These are phyloP conservation scores for Termitomyces sp. DNA, from an alignment of 768 basidiomycete genomes.

Conservation along the genomic window DNA sequence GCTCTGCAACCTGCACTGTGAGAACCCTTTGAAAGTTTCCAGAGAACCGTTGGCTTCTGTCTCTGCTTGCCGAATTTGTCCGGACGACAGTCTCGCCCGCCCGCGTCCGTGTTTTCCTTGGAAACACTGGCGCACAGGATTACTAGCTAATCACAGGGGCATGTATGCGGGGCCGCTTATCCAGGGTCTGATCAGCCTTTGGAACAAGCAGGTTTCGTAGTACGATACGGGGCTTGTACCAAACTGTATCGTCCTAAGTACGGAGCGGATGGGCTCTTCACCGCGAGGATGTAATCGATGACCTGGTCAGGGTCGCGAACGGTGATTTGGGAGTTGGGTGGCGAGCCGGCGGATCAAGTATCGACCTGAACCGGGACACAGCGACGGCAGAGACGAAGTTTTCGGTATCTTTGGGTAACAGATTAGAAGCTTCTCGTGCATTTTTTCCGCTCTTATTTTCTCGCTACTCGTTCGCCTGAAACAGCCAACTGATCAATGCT, in stretches of 20 bases:
- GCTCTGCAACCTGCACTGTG: slow-evolving; percentile 18
- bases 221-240: background rate
- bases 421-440: slow-evolving; percentile 20
- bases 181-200: slow-evolving; percentile 11
- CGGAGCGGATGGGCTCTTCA: slow-evolving; percentile 3
- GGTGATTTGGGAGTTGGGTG: slow-evolving; percentile 1
- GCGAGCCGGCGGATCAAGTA: slow-evolving; percentile 10
- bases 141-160: background rate
- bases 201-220: slow-evolving; percentile 2
- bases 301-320: background rate
- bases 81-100: slow-evolving; percentile 18
- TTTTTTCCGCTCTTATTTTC: slow-evolving; percentile 34
- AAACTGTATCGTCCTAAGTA: background rate
- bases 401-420: slow-evolving; percentile 31
- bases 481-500: slow-evolving; percentile 42
- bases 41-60: slow-evolving; percentile 38
- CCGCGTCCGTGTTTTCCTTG: slow-evolving; percentile 15
- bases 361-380: slow-evolving; percentile 4
- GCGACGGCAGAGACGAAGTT: slow-evolving; percentile 34
- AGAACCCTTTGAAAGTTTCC: slow-evolving; percentile 29
- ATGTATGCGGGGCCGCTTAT: background rate
- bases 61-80: slow-evolving; percentile 25
- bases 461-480: slow-evolving; percentile 30
- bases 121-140: background rate
- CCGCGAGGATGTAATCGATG: slow-evolving; percentile 4